Evolutionary conservation across 2,329 filamentous ascomycete species (phyloP).

Genomic region (Emmonsia crescens): DNA sequence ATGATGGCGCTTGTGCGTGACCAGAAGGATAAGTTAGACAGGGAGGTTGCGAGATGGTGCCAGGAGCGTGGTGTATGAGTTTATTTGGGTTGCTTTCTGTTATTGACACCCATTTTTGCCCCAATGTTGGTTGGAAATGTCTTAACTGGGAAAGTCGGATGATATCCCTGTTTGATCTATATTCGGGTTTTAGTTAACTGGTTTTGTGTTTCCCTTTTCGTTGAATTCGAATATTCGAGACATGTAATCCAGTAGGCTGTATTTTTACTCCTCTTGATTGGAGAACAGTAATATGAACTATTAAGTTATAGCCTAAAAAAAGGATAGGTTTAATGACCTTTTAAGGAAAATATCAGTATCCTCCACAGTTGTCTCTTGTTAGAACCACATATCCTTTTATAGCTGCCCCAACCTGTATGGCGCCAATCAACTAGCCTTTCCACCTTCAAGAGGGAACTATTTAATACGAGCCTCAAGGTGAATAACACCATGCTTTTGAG

Average conservation of each 20-base stretch:
- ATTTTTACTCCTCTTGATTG: neutral
- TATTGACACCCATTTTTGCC: neutral
- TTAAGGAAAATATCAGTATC: neutral
- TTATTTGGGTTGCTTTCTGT: neutral
- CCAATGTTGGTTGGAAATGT: neutral
- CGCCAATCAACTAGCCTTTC: neutral
- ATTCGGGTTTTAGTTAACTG: neutral
- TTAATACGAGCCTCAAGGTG: neutral
- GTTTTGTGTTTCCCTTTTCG: neutral
- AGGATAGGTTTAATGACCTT: neutral
- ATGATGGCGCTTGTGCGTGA: constrained; percentile 26
- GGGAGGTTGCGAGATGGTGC: constrained; percentile 38
- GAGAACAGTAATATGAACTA: neutral
- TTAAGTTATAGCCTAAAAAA: neutral
- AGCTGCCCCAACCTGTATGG: neutral
- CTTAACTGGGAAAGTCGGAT: neutral
- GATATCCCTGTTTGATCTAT: neutral
- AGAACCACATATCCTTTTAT: neutral
- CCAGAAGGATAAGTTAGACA: constrained; percentile 28
- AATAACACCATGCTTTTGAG: neutral
- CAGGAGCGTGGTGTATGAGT: constrained; percentile 33
- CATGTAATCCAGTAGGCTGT: neutral
- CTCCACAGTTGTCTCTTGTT: neutral
- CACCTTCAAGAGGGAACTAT: neutral
- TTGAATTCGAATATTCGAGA: neutral